Evolutionary conservation across 2,329 filamentous ascomycete genomes (phyloP), one percentile per base, ranked within the genome.

Genomic region (Cytospora schulzeri): DNA sequence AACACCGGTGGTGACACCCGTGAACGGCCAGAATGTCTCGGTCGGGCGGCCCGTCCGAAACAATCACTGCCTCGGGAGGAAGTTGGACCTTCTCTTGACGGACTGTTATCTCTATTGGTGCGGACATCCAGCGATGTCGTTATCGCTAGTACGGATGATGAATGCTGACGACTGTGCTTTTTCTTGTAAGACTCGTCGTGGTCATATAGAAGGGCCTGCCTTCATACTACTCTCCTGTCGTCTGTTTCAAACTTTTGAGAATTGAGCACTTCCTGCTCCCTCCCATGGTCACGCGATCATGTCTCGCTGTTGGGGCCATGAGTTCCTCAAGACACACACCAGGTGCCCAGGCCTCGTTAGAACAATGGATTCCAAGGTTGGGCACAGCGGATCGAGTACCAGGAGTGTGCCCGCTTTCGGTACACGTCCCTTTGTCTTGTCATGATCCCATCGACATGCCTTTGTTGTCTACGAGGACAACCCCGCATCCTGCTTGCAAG

Each of bases 91-190:
- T 52, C n/a, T 31, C 31, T 17, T n/a, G 22, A 24, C 22, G 5
- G 29, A 26, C 26, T 22, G 60, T 63, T 66, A 66, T 66, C 64
- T 66, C 28, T 45, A 59, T 35, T 31, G 41, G 41, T 9, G 45
- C 29, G 7, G 33, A 31, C n/a, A 11, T 53, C n/a, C 33, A 22
- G 35, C 26, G 52, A 64, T 66, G 64, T 64, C 64, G 64, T 66
- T 66, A 66, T 66, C 64, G 41, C 53, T 35, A 24, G 62, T 28
- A 52, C 38, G 48, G 48, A 66, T 66, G 64, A 57, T 63, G 61
- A 63, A 57, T 57, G 31, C 31, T 29, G 50, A 38, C 41, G 59
- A 41, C 53, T 58, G 31, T 35, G 4, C 1, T 15, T 35, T 12
- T 45, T 28, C 7, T 9, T 22, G 56, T 51, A 41, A 15, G 26